These are phyloP conservation scores for Nicotiana tomentosiformis DNA, from an alignment of 257 asterid species.

Conservation along the genomic window DNA sequence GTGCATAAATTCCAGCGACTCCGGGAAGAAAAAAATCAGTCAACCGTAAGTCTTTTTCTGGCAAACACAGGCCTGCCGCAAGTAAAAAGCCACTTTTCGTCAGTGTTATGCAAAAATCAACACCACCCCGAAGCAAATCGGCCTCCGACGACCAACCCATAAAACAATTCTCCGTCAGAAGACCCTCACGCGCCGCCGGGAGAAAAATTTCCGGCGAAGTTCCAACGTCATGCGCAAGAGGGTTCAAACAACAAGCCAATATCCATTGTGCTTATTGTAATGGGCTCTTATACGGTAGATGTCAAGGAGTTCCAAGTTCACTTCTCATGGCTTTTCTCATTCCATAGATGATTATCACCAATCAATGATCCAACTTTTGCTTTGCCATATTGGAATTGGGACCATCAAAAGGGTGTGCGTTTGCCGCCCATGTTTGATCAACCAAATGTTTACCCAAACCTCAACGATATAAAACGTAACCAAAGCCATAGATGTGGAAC, in stretches of 20 bases:
- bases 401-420: slow-evolving; percentile 10
- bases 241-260: slow-evolving; percentile 15
- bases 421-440: slow-evolving; percentile 6
- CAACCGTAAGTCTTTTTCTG: too few relatives aligned
- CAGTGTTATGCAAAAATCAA: too few relatives aligned
- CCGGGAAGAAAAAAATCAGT: too few relatives aligned
- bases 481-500: slow-evolving; percentile 6
- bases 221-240: not conserved
- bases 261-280: slow-evolving; percentile 29
- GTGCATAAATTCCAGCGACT: too few relatives aligned
- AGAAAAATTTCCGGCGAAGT: too few relatives aligned
- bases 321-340: not conserved
- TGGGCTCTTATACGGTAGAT: slow-evolving; percentile 13
- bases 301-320: slow-evolving; percentile 8
- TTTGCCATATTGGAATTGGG: slow-evolving; percentile 22
- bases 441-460: not conserved
- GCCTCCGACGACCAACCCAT: too few relatives aligned
- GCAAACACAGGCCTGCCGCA: too few relatives aligned
- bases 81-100: too few relatives aligned
- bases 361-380: slow-evolving; percentile 17
- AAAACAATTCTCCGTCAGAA: too few relatives aligned
- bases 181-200: too few relatives aligned
- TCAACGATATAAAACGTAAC: slow-evolving; percentile 14
- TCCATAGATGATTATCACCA: slow-evolving; percentile 21
- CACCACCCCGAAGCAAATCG: too few relatives aligned